Evolutionary conservation across 202 grass and related monocot species (phyloP), one percentile per base, ranked within the genome.

Genomic region (Zoysia matrella): DNA sequence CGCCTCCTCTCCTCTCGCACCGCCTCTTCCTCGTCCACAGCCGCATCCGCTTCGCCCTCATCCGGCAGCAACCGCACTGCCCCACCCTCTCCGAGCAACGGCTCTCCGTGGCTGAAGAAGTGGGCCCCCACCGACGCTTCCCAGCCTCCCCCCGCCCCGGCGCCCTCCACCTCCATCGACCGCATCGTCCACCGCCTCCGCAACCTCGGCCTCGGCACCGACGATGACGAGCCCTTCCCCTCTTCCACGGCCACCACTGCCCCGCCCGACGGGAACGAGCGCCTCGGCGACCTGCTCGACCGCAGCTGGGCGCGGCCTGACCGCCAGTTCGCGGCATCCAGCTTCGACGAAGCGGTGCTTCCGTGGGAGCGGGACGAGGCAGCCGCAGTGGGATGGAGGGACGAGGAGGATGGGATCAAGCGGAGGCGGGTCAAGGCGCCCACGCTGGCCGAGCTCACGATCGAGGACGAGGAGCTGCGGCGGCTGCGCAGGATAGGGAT

Each of bases 161-260:
- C 89, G 14, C 75, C 82, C 0, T 55, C 83, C 13, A 90, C 83
- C 41, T 89, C 95, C 85, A 93, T 98, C 69, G 92, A 98, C 68
- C 87, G 92, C 76, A 98, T 98, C 76, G 92, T 98, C 15, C 92
- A 95, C 85, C 92, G 92, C 63, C 89, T 98, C 80, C 95, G 92
- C 52, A 98, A 94, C 84, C 88, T 93, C 41, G 84, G 86, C 41
- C 85, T 98, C 77, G 88, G 72, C 46, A 71, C 80, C 11, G 92
- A 94, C 44, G 90, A 94, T 57, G 88, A 95, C 4, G 92, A 89
- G 8, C 80, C 83, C 58, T 30, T 83, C 72, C 22, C 83, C 1
- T 9, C 58, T 1, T 61, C 78, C 30, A 64, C 71, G 41, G 15
- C 47, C 16, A 80, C 70, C 12, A 3, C 86, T 2, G 8, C 83